phyloP scores from a whole-genome alignment of 2,329 filamentous ascomycete species.

The Trichoderma guizhouense region DNA sequence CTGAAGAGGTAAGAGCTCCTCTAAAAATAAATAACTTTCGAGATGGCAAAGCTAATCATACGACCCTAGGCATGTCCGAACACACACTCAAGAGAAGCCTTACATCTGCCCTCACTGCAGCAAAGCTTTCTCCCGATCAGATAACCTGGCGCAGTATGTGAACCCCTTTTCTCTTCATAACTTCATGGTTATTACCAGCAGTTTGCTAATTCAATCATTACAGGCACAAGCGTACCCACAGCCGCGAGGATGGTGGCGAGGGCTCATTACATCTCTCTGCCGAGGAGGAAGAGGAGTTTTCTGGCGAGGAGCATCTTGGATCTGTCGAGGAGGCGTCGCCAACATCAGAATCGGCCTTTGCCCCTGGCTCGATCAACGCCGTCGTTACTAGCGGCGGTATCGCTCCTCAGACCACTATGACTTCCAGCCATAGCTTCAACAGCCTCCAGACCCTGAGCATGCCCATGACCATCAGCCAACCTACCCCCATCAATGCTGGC shows the following conservation, averaged over 20 bases:
- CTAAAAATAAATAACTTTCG: background rate
- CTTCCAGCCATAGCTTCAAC: conserved; percentile 45
- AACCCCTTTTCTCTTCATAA: conserved; percentile 27
- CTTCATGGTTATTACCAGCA: conserved; percentile 20
- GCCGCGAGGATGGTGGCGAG: conserved; percentile 60
- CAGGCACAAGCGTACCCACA: conserved; percentile 80
- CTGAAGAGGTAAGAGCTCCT: conserved; percentile 79
- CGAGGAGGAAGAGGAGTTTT: conserved; percentile 80
- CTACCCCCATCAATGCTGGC: conserved; percentile 44
- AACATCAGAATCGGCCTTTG: conserved; percentile 62
- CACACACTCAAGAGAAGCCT: conserved; percentile 97
- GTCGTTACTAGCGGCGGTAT: conserved; percentile 34
- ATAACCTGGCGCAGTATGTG: conserved; percentile 95
- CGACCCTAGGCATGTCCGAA: conserved; percentile 82
- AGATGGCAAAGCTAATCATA: background rate
- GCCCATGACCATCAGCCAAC: conserved; percentile 61
- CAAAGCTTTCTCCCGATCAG: conserved; percentile 97
- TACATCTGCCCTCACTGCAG: conserved; percentile 97
- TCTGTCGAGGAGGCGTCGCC: conserved; percentile 77
- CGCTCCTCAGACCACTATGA: conserved; percentile 21
- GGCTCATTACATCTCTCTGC: conserved; percentile 63
- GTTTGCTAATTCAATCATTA: conserved; percentile 18
- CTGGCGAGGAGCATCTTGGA: conserved; percentile 78
- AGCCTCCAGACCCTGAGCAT: conserved; percentile 60
- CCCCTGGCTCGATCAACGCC: conserved; percentile 50